Evolutionary conservation across 2,329 filamentous ascomycete species (phyloP).

Genomic region (Periglandula ipomoeae): DNA sequence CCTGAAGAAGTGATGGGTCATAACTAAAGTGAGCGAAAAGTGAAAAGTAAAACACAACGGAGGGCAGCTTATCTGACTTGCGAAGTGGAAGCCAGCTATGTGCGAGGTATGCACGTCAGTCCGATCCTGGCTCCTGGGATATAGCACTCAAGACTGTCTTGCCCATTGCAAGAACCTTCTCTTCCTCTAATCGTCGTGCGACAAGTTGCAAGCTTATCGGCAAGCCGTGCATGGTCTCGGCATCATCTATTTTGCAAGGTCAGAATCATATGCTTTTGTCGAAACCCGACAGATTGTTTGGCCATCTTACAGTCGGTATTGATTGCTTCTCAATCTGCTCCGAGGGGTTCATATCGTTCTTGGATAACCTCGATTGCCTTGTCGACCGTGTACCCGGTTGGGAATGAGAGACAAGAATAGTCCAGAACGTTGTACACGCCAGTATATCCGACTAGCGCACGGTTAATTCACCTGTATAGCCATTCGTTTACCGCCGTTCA

Average conservation of each 20-base stretch:
- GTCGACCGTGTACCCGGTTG: conserved; percentile 32
- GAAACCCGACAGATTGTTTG: neutral
- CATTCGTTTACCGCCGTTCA: no score
- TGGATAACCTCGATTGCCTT: conserved; percentile 26
- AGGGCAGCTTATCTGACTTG: no score
- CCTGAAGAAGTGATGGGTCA: no score
- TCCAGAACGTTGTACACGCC: conserved; percentile 41
- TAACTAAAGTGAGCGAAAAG: no score
- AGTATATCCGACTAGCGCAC: conserved; percentile 35
- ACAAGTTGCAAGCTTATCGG: conserved; percentile 35
- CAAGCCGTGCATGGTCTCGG: conserved; percentile 29
- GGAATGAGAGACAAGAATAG: conserved; percentile 38
- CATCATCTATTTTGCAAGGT: conserved; percentile 23
- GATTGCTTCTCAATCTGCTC: conserved; percentile 27
- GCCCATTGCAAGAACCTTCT: conserved; percentile 28
- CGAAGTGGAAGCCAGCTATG: no score
- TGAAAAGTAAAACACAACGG: no score
- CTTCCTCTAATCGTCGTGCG: conserved; percentile 31
- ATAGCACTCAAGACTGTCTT: conserved; percentile 14
- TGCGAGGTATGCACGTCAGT: no score
- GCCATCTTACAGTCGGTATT: conserved; percentile 32
- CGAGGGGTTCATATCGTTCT: conserved; percentile 23
- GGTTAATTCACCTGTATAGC: no score
- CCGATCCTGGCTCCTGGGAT: neutral
- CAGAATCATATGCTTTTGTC: neutral